A percentile compares a stretch with the other conserved stretches of the same genome.
Conservation (phyloP, 148 eudicot genomes). For the Chenopodium berlandieri region DNA sequence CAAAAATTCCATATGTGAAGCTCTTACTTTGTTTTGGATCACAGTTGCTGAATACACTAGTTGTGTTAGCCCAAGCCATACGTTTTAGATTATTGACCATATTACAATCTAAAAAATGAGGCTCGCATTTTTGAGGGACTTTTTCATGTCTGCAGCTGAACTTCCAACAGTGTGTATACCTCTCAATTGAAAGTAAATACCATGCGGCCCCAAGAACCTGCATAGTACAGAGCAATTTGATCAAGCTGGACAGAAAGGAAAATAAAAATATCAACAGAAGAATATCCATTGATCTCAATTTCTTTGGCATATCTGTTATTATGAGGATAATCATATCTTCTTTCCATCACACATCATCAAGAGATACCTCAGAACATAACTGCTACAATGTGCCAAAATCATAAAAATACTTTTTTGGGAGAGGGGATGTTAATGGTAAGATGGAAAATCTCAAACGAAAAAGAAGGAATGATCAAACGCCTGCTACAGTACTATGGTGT, state of each 20-base stretch:
- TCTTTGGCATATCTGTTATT: background rate
- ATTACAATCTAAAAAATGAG: conserved; percentile 61
- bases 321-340: background rate
- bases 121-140: conserved; percentile 41
- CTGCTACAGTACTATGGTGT: too few species aligned
- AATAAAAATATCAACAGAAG: background rate
- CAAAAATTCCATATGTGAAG: conserved; percentile 74
- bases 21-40: conserved; percentile 43
- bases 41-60: conserved; percentile 59
- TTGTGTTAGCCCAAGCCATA: conserved; percentile 56
- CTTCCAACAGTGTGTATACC: conserved; percentile 90
- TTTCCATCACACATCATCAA: background rate
- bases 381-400: too few species aligned
- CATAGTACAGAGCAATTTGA: conserved; percentile 6
- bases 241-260: background rate
- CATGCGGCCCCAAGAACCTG: conserved; percentile 96
- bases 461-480: too few species aligned
- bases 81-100: conserved; percentile 31
- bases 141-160: conserved; percentile 53
- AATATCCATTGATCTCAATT: background rate
- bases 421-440: too few species aligned
- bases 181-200: conserved; percentile 88
- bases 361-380: background rate
- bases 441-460: too few species aligned
- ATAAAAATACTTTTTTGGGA: too few species aligned